A percentile compares a stretch with the other conserved stretches of the same genome.
Evolutionary conservation across 176 grass and related monocot genomes (phyloP).

Genomic region (sorghum (Sorghum bicolor)): DNA sequence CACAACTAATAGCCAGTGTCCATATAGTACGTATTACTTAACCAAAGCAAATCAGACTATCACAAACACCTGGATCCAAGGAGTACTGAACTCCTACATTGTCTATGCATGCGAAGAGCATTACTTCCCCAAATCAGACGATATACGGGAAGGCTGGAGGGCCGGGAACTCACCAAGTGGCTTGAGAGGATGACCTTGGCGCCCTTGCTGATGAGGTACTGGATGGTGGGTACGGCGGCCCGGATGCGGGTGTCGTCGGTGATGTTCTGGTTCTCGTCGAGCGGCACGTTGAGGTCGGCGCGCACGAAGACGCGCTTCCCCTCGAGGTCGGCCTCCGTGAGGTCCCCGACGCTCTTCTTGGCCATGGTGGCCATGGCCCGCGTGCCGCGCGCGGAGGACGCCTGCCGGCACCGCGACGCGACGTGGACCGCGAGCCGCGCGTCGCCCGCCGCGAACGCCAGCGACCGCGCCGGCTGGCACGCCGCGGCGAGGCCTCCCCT

Average conservation of each 20-base stretch:
- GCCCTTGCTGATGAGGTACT: conserved; percentile 52
- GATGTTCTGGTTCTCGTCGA: conserved; percentile 67
- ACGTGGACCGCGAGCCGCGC: conserved; percentile 52
- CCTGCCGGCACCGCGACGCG: conserved; percentile 41
- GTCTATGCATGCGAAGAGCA: neutral
- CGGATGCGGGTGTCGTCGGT: conserved; percentile 74
- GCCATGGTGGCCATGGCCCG: conserved; percentile 53
- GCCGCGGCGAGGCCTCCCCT: conserved; percentile 33
- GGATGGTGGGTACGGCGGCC: conserved; percentile 69
- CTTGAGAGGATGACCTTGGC: conserved; percentile 77
- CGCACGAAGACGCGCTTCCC: conserved; percentile 70
- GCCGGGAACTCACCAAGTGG: conserved; percentile 49
- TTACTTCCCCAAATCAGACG: neutral
- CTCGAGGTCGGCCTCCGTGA: conserved; percentile 53
- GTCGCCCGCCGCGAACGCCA: conserved; percentile 35
- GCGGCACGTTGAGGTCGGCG: conserved; percentile 71
- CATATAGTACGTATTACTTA: neutral
- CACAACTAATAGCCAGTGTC: neutral
- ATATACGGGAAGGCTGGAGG: neutral
- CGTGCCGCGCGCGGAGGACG: conserved; percentile 28
- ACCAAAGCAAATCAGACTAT: neutral
- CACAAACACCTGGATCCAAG: neutral
- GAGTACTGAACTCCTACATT: conserved; percentile 18
- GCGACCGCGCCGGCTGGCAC: conserved; percentile 42
- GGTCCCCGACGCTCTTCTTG: conserved; percentile 72